Evolutionary conservation across 768 basidiomycete genomes (phyloP), one percentile per base, ranked within the genome.

Genomic region (Podaxis sp.): DNA sequence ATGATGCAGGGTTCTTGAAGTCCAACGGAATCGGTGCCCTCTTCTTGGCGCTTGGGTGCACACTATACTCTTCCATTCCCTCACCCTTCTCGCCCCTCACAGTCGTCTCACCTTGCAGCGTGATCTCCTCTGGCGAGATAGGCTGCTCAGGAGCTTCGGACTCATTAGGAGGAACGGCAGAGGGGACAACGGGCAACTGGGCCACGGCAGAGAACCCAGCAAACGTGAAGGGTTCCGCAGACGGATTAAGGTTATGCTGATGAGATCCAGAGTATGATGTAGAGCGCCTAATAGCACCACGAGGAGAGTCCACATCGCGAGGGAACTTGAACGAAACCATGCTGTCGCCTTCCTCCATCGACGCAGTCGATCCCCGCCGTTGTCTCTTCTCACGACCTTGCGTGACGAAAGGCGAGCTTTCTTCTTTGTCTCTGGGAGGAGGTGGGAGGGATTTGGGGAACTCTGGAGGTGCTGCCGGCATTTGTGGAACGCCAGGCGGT

Each of bases 371-470:
- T 28, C 77, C 82, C 51, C 85, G 80, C 13, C 90, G 82, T 64
- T 85, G 88, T 64, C 92, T 81, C 74, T 95, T 94, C 75, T 95
- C 92, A 60, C 92, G 80, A 17, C 93, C 93, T 74, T 94, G 91
- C 2, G 77, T 76, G 64, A 74, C 79, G 67, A 77, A 80, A 4
- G 80, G 80, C 22, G 79, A 76, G 11, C 77, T 69, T 26, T 82
- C 79, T 8, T 75, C 72, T 33, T 65, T 61, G 5, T 56, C 49
- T 52, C 59, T 51, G 4, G 68, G 64, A 7, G 74, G 70, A 24
- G 71, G 68, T 33, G 71, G 70, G n/a, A 71, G 60, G 13, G 78
- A 72, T 51, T 68, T 66, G 15, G 68, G 74, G 68, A 64, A 68
- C 64, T 63, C 72, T 71, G 65, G 40, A 60, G 49, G 44, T 38